Percentiles rank a stretch among this genome's conserved stretches.
phyloP scores from a whole-genome alignment of 2,329 filamentous ascomycete species.

The Colletotrichum plurivorum region DNA sequence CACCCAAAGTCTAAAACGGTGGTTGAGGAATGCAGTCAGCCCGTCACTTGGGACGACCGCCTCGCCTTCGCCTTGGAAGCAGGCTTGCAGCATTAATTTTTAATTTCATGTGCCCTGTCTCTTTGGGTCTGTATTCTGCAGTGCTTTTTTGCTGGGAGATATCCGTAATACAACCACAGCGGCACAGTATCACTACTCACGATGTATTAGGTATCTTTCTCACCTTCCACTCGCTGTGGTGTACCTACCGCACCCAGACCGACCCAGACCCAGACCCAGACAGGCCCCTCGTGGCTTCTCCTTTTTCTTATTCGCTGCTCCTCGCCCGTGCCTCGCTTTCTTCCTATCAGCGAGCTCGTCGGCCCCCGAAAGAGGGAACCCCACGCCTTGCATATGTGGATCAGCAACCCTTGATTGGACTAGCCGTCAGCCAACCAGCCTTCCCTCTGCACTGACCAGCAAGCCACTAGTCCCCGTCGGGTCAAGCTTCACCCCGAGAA shows the following conservation, averaged over 20 bases:
- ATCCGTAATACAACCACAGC: too few relatives aligned
- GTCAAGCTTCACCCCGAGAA: neutral
- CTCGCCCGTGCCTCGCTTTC: slow-evolving; percentile 5
- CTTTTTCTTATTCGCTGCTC: slow-evolving; percentile 10
- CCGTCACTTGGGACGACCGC: slow-evolving; percentile 19
- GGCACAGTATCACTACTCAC: too few relatives aligned
- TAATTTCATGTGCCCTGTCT: slow-evolving; percentile 18
- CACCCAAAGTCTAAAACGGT: neutral
- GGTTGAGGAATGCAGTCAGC: neutral
- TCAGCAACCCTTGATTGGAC: neutral
- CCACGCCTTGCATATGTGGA: slow-evolving; percentile 28
- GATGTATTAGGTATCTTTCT: too few relatives aligned
- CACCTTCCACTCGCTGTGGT: too few relatives aligned
- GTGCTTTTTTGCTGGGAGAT: neutral
- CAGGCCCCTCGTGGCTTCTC: neutral
- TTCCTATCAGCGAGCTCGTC: slow-evolving; percentile 34
- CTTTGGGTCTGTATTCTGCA: neutral
- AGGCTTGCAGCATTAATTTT: neutral
- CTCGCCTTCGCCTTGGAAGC: too few relatives aligned
- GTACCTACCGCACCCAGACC: too few relatives aligned
- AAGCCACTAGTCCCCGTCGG: neutral
- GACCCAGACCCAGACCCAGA: too few relatives aligned
- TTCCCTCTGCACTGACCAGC: neutral
- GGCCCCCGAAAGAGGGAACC: slow-evolving; percentile 37
- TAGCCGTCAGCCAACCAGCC: slow-evolving; percentile 26